These are phyloP conservation scores for Jatropha multifida DNA, from an alignment of 441 rosid species.

Conservation along the genomic window DNA sequence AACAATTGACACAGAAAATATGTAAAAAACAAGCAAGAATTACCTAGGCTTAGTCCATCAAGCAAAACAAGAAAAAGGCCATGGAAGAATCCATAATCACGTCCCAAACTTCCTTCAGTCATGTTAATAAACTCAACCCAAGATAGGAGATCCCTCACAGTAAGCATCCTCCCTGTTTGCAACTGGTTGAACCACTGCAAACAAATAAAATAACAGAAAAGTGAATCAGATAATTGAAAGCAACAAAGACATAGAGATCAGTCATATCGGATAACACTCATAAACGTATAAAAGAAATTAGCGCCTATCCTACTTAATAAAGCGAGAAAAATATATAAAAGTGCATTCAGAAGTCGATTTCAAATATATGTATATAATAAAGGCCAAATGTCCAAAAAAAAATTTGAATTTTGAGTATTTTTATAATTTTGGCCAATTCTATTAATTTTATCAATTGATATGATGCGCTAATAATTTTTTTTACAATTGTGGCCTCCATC, in stretches of 20 bases:
- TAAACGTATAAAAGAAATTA: no score
- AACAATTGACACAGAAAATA: background rate
- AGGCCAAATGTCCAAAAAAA: no score
- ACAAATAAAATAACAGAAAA: conserved; percentile 20
- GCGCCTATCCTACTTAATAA: background rate
- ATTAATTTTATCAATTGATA: no score
- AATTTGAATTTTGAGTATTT: no score
- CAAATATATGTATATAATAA: no score
- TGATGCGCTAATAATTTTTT: no score
- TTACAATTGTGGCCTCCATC: no score
- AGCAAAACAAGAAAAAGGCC: conserved; percentile 96
- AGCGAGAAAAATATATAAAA: background rate
- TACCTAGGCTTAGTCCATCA: conserved; percentile 96
- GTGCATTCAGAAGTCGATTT: no score
- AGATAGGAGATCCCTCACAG: conserved; percentile 95
- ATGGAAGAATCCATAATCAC: conserved; percentile 68
- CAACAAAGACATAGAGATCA: background rate
- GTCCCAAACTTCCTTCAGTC: conserved; percentile 57
- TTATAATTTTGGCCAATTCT: no score
- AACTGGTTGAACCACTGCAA: conserved; percentile 87
- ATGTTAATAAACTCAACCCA: conserved; percentile 79
- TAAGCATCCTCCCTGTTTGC: conserved; percentile 80
- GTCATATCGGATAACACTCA: background rate
- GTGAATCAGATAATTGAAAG: conserved; percentile 24
- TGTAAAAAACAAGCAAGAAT: conserved; percentile 3